These are phyloP conservation scores for Hygrophorus pudorinus DNA, from an alignment of 768 basidiomycete species.

Conservation along the genomic window DNA sequence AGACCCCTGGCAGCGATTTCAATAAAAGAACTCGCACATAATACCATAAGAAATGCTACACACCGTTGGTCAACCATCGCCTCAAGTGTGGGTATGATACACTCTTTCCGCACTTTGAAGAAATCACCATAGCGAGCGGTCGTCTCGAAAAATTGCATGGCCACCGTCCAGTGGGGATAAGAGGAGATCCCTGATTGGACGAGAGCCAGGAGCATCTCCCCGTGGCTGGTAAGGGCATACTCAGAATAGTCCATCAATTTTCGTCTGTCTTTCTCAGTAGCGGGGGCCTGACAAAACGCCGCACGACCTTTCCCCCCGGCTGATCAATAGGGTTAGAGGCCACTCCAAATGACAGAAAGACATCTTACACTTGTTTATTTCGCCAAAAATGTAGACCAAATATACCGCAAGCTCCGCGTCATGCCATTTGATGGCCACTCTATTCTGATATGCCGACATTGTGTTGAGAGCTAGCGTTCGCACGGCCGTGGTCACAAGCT, in stretches of 20 bases:
- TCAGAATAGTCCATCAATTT: slow-evolving; percentile 63
- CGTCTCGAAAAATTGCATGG: slow-evolving; percentile 89
- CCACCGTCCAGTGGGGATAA: slow-evolving; percentile 78
- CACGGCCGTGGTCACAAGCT: slow-evolving; percentile 73
- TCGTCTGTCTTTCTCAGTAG: slow-evolving; percentile 56
- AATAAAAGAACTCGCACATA: slow-evolving; percentile 3
- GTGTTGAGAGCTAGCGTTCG: slow-evolving; percentile 65
- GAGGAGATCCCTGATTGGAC: slow-evolving; percentile 74
- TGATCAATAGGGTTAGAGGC: slow-evolving; percentile 16
- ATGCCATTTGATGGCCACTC: slow-evolving; percentile 71
- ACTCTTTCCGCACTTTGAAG: slow-evolving; percentile 88
- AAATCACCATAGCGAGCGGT: slow-evolving; percentile 90
- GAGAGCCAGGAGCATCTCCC: slow-evolving; percentile 80
- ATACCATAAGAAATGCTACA: slow-evolving; percentile 16
- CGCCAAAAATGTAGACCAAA: slow-evolving; percentile 88
- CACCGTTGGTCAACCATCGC: slow-evolving; percentile 82
- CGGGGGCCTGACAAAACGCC: slow-evolving; percentile 76
- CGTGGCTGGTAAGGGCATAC: slow-evolving; percentile 81
- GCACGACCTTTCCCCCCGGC: slow-evolving; percentile 73
- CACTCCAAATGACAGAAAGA: background rate
- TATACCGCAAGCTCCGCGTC: slow-evolving; percentile 92
- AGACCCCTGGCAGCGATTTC: slow-evolving; percentile 51
- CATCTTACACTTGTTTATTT: slow-evolving; percentile 75
- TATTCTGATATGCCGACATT: slow-evolving; percentile 57
- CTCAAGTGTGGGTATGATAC: slow-evolving; percentile 77